Conservation (phyloP, 768 basidiomycete genomes). For the Suillus tomentosus region DNA sequence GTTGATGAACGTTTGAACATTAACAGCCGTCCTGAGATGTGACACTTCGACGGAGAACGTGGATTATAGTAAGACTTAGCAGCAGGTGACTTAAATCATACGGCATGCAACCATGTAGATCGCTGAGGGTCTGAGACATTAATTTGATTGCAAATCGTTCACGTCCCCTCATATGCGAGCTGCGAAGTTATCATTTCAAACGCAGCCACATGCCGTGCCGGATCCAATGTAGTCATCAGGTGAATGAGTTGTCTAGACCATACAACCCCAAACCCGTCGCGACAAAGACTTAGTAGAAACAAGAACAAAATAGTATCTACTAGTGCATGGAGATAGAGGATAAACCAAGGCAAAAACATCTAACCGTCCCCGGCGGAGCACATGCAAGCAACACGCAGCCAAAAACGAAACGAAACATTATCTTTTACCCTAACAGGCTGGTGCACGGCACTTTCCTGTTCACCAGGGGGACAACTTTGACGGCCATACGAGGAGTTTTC, state of each 20-base stretch:
- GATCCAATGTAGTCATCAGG: not conserved
- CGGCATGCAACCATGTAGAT: not conserved
- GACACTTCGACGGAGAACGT: not conserved
- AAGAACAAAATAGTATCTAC: not conserved
- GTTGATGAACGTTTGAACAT: too few species aligned
- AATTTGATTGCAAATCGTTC: not conserved
- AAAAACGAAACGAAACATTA: not conserved
- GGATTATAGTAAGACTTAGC: not conserved
- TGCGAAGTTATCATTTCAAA: too few species aligned
- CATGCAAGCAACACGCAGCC: not conserved
- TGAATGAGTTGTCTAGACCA: not conserved
- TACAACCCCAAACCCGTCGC: not conserved
- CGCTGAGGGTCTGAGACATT: not conserved
- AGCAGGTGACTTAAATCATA: not conserved
- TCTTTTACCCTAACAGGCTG: not conserved
- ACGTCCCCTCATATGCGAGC: too few species aligned
- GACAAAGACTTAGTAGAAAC: not conserved
- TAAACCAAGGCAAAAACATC: not conserved
- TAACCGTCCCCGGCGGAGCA: not conserved
- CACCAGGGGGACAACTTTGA: not conserved
- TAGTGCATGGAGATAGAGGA: not conserved
- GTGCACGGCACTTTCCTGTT: not conserved
- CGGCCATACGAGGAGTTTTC: not conserved
- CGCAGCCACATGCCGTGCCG: too few species aligned
- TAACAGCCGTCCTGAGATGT: not conserved